Conservation (phyloP, 495 filamentous ascomycete species). For the Lophium mytilinum region DNA sequence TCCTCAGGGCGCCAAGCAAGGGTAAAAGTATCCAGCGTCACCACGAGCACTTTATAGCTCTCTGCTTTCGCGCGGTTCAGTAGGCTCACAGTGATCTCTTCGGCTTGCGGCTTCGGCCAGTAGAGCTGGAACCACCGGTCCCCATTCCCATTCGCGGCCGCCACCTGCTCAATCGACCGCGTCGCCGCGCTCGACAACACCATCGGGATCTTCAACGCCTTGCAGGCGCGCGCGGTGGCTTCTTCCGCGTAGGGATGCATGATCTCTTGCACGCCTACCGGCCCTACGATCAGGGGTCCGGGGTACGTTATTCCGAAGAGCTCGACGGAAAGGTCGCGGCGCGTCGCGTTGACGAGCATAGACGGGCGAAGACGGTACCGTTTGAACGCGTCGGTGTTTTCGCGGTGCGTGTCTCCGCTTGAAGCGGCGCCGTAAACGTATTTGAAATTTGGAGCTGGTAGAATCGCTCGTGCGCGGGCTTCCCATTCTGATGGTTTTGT, state of each 20-base stretch:
- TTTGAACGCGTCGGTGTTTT: slow-evolving; percentile 20
- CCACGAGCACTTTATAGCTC: slow-evolving; percentile 27
- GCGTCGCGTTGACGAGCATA: slow-evolving; percentile 39
- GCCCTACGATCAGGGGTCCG: slow-evolving; percentile 26
- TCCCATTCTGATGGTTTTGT: slow-evolving; percentile 25
- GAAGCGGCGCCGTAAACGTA: slow-evolving; percentile 21
- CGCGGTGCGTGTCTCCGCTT: slow-evolving; percentile 10
- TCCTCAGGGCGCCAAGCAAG: slow-evolving; percentile 27
- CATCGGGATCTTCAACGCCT: slow-evolving; percentile 15
- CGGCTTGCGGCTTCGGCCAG: slow-evolving; percentile 19
- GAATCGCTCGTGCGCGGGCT: slow-evolving; percentile 5
- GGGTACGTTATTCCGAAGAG: slow-evolving; percentile 24
- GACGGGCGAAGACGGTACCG: slow-evolving; percentile 20
- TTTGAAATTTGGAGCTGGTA: slow-evolving; percentile 17
- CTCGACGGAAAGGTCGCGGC: slow-evolving; percentile 21
- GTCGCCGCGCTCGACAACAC: slow-evolving; percentile 24
- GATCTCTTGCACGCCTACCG: slow-evolving; percentile 32
- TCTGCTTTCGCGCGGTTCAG: slow-evolving; percentile 20
- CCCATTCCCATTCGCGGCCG: slow-evolving; percentile 21
- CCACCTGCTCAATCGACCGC: slow-evolving; percentile 23
- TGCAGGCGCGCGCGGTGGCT: slow-evolving; percentile 18
- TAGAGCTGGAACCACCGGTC: slow-evolving; percentile 26
- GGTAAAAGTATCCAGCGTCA: slow-evolving; percentile 26
- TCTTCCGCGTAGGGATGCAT: slow-evolving; percentile 27
- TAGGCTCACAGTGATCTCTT: slow-evolving; percentile 23